A percentile compares a stretch with the other conserved stretches of the same genome.
phyloP scores from a whole-genome alignment of 352 stramenopile species.

The Pythium sukuiense region DNA sequence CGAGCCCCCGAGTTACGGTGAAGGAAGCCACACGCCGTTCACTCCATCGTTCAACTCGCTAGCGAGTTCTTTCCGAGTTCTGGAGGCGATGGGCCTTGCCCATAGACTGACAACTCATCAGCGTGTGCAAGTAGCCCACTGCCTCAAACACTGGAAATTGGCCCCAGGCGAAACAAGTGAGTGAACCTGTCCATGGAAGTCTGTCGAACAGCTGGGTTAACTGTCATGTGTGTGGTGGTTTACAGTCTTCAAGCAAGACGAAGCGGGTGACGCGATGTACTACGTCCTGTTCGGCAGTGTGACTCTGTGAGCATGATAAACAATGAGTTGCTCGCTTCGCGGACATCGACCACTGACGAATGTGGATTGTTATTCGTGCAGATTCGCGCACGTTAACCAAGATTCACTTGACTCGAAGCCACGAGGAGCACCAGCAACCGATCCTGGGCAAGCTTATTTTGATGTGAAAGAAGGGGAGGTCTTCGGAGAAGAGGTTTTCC shows the following conservation, averaged over 20 bases:
- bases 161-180: conserved; percentile 25
- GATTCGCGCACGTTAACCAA: not conserved
- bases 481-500: conserved; percentile 45
- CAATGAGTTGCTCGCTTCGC: too few species aligned
- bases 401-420: conserved; percentile 9
- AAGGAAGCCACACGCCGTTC: not conserved
- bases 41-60: conserved; percentile 24
- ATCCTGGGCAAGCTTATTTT: conserved; percentile 20
- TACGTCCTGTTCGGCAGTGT: conserved; percentile 36
- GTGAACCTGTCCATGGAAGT: not conserved
- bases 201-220: not conserved
- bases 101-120: conserved; percentile 25
- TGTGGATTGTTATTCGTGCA: not conserved
- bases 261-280: conserved; percentile 32
- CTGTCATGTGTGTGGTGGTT: not conserved
- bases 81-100: conserved; percentile 33
- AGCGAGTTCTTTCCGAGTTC: conserved; percentile 27
- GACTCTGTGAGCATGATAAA: conserved; percentile 27
- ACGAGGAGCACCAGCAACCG: not conserved
- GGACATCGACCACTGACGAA: not conserved
- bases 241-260: conserved; percentile 38
- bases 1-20: not conserved
- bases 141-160: conserved; percentile 30
- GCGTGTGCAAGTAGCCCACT: conserved; percentile 26
- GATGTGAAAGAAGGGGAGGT: conserved; percentile 39